Evolutionary conservation across 148 eudicot genomes (phyloP), one percentile per base, ranked within the genome.

Genomic region (Polygonum maritimum): DNA sequence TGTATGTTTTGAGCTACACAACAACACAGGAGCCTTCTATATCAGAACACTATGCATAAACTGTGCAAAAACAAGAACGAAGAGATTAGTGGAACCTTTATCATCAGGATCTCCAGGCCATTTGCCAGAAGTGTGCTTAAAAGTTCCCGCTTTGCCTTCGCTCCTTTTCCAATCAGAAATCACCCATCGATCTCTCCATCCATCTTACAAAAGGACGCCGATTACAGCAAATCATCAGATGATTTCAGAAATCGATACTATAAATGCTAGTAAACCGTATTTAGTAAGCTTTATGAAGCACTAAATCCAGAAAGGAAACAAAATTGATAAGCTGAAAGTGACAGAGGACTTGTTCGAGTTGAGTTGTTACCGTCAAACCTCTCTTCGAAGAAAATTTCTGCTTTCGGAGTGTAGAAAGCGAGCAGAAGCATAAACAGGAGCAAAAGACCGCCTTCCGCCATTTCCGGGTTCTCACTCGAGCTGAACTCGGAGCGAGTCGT

Each of bases 91-190:
- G 40, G 12, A 79, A 92, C 97, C 97, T 91, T 84, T 91, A 73
- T 93, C 98, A 85, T 93, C 94, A 79, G 92, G 98, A 87, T 93
- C 98, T 63, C 87, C 94, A 70, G 90, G 75, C 98, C 98, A 93
- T 67, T 84, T 91, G 21, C 98, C 98, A 18, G 97, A 88, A 2
- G 97, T 80, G 81, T 93, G 92, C 89, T 93, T 93, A 74, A 89
- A 93, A 4, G 83, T 76, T 48, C 98, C 98, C 0, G 98, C 98
- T 82, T 91, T 93, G 36, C 97, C 97, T 79, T 93, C 98, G 67
- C 79, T 83, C 75, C 91, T 93, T 75, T 91, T 93, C 98, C 98
- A 93, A 77, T 93, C 98, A 3, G 98, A 93, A 74, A 77, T 74
- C 22, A 93, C 94, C 98, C 98, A 93, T 36, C 92, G 87, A 55